A percentile compares a stretch with the other conserved stretches of the same genome.
phyloP scores from a whole-genome alignment of 768 basidiomycete species.

The Rhizopogon vulgaris region DNA sequence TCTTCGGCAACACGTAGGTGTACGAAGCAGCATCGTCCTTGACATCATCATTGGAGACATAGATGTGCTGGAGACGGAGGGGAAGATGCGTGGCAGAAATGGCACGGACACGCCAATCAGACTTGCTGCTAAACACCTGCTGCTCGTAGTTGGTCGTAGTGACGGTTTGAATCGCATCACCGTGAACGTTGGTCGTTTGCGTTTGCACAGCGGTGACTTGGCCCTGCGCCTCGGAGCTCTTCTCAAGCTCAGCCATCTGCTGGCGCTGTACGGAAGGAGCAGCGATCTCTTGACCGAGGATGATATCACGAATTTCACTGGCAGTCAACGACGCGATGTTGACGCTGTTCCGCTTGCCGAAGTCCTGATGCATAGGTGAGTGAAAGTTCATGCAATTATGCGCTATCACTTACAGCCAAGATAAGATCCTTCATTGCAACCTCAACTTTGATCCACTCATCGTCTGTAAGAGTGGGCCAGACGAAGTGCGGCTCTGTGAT shows the following conservation, averaged over 20 bases:
- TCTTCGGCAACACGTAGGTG: constrained; percentile 97
- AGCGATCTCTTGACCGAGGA: constrained; percentile 97
- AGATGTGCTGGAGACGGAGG: constrained; percentile 95
- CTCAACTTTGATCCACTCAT: constrained; percentile 99
- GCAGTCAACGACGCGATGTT: constrained; percentile 97
- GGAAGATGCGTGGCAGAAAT: constrained; percentile 96
- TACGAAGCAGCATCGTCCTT: constrained; percentile 94
- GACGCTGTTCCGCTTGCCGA: constrained; percentile 97
- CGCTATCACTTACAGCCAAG: constrained; percentile 50
- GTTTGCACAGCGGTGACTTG: constrained; percentile 97
- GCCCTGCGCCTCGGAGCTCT: constrained; percentile 87
- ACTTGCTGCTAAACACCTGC: constrained; percentile 98
- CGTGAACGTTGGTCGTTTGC: constrained; percentile 96
- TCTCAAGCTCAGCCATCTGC: constrained; percentile 99
- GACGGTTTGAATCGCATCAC: constrained; percentile 91
- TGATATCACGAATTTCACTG: constrained; percentile 96
- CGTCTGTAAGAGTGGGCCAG: constrained; percentile 89
- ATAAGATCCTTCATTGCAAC: constrained; percentile 98
- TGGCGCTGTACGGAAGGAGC: constrained; percentile 94
- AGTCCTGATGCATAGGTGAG: constrained; percentile 54
- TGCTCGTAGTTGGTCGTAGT: constrained; percentile 95
- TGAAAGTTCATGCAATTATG: neutral
- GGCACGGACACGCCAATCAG: constrained; percentile 98
- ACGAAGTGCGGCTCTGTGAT: constrained; percentile 97
- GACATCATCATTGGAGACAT: constrained; percentile 98